Evolutionary conservation across 345 rosid genomes (phyloP).

Genomic region (Tarenaya hassleriana): DNA sequence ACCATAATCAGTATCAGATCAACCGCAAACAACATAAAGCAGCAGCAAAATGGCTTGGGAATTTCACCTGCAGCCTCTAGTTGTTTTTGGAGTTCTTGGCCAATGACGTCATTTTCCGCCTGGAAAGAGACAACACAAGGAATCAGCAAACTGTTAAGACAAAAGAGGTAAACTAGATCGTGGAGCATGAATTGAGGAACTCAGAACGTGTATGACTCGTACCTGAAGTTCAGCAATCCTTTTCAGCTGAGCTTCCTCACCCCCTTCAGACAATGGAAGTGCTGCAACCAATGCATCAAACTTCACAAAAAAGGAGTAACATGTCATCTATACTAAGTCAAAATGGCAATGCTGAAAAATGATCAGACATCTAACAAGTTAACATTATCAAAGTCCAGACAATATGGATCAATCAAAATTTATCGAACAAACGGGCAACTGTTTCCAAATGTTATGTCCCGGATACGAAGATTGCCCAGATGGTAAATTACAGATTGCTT

Average conservation of each 20-base stretch:
- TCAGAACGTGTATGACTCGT: background rate
- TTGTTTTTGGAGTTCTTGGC: slow-evolving; percentile 88
- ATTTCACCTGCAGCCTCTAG: slow-evolving; percentile 83
- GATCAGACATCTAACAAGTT: too few species aligned
- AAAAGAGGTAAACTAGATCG: slow-evolving; percentile 6
- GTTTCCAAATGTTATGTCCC: too few species aligned
- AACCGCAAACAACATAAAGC: background rate
- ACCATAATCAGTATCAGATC: too few species aligned
- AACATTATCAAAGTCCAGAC: too few species aligned
- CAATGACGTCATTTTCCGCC: slow-evolving; percentile 75
- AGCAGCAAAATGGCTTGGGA: background rate
- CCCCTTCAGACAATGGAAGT: slow-evolving; percentile 83
- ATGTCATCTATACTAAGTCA: background rate
- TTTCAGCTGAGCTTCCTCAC: slow-evolving; percentile 86
- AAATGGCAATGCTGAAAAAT: background rate
- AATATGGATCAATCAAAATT: background rate
- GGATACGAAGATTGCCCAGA: too few species aligned
- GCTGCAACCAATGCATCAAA: slow-evolving; percentile 91
- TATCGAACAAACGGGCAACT: too few species aligned
- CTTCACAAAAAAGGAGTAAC: slow-evolving; percentile 29
- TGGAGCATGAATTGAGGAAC: background rate
- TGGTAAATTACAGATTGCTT: too few species aligned
- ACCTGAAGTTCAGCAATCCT: slow-evolving; percentile 80
- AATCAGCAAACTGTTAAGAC: too few species aligned
- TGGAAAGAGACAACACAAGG: too few species aligned